phyloP scores from a whole-genome alignment of 1,139 yeast genomes.

The Eremothecium coryli region DNA sequence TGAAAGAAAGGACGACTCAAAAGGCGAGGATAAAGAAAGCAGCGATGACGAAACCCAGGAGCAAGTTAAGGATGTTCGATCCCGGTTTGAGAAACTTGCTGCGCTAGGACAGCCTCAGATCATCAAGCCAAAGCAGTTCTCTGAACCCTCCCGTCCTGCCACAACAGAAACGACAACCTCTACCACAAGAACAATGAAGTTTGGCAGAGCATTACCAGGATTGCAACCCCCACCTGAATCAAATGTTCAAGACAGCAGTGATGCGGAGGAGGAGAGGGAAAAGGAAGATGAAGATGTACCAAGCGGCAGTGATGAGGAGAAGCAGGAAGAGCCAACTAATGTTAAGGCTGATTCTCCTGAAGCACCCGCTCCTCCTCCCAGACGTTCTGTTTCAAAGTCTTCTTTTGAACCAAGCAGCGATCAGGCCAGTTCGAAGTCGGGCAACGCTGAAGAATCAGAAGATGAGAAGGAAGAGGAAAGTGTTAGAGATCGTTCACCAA shows the following conservation, averaged over 20 bases:
- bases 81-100: slow-evolving; percentile 30
- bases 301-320: slow-evolving; percentile 26
- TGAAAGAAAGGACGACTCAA: slow-evolving; percentile 20
- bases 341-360: too few species aligned
- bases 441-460: not conserved
- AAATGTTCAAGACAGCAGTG: slow-evolving; percentile 10
- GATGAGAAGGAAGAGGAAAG: slow-evolving; percentile 13
- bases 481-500: too few species aligned
- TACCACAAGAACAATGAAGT: slow-evolving; percentile 28
- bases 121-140: slow-evolving; percentile 25
- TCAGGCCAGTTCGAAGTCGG: too few species aligned
- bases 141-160: slow-evolving; percentile 26
- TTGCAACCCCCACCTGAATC: slow-evolving; percentile 17
- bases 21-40: slow-evolving; percentile 10
- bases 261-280: slow-evolving; percentile 6
- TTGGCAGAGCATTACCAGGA: slow-evolving; percentile 30
- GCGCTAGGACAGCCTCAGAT: slow-evolving; percentile 24
- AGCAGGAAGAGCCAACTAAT: slow-evolving; percentile 30
- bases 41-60: slow-evolving; percentile 20
- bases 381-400: too few species aligned
- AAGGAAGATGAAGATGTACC: slow-evolving; percentile 28
- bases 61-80: slow-evolving; percentile 30
- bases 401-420: too few species aligned
- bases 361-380: slow-evolving; percentile 24
- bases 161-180: slow-evolving; percentile 31